Evolutionary conservation across 441 rosid genomes (phyloP).

Genomic region (Dalechampia spathulata): DNA sequence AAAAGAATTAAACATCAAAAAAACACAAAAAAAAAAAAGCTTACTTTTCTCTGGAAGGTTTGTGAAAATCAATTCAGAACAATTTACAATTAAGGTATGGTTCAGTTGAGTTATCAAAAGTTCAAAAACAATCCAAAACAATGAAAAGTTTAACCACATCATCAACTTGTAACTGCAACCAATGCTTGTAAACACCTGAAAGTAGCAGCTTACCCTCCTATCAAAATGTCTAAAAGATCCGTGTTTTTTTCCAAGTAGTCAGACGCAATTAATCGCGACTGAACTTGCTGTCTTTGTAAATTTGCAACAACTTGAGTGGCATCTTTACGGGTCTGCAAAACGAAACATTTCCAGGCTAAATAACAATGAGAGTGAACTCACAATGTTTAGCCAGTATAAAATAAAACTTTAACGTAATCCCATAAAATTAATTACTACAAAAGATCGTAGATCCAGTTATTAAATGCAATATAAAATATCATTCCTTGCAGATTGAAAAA

Average conservation of each 20-base stretch:
- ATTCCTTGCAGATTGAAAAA: not conserved
- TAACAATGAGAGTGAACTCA: constrained; percentile 2
- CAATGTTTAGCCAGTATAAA: not conserved
- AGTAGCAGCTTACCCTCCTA: constrained; percentile 56
- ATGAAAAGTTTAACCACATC: not conserved
- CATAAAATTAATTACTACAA: too few species aligned
- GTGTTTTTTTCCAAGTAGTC: constrained; percentile 75
- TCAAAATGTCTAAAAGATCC: constrained; percentile 71
- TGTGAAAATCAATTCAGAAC: too few species aligned
- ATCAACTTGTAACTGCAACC: constrained; percentile 1
- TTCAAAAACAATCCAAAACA: not conserved
- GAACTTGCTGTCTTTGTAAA: constrained; percentile 91
- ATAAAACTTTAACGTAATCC: constrained; percentile 3
- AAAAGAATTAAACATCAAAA: not conserved
- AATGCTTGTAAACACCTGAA: constrained; percentile 1
- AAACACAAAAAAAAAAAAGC: not conserved
- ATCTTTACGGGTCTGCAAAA: constrained; percentile 83
- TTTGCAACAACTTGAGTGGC: constrained; percentile 96
- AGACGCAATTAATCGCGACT: constrained; percentile 80
- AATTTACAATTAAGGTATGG: too few species aligned
- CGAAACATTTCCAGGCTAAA: constrained; percentile 10
- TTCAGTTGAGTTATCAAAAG: too few species aligned
- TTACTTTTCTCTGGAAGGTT: not conserved
- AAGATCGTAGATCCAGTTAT: not conserved
- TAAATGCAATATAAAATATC: not conserved